Percentiles rank a stretch among this genome's conserved stretches.
Conservation (phyloP, 176 grass and related monocot genomes). For the Zea mays region DNA sequence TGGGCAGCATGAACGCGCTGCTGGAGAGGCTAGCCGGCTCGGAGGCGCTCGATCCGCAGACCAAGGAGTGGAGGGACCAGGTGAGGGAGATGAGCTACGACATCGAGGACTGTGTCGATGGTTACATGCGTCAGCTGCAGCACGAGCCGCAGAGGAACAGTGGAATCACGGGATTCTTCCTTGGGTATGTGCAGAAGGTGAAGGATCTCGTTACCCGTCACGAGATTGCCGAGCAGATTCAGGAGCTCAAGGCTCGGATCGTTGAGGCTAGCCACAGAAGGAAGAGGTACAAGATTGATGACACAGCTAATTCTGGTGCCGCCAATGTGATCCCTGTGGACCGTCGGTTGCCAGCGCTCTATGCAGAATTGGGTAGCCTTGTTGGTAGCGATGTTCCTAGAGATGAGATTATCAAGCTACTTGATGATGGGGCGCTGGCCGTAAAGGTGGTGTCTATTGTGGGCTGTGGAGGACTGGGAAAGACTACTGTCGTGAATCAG, state of each 20-base stretch:
- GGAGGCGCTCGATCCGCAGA: conserved; percentile 21
- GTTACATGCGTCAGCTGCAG: neutral
- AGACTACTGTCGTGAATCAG: conserved; percentile 51
- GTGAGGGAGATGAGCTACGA: conserved; percentile 46
- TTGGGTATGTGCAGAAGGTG: conserved; percentile 1
- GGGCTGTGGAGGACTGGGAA: conserved; percentile 46
- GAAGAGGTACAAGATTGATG: conserved; percentile 39
- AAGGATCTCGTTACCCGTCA: neutral
- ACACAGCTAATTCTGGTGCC: neutral
- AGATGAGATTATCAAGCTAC: conserved; percentile 28
- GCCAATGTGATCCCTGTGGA: neutral
- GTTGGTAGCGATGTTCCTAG: conserved; percentile 31
- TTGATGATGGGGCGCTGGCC: conserved; percentile 12
- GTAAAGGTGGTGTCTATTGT: conserved; percentile 48
- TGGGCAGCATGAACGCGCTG: conserved; percentile 25
- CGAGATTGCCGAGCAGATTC: conserved; percentile 24
- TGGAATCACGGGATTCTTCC: neutral
- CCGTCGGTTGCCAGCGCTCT: conserved; percentile 19
- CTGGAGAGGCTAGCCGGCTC: neutral
- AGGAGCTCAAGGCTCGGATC: conserved; percentile 32
- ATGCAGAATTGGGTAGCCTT: conserved; percentile 21
- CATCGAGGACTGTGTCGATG: conserved; percentile 30
- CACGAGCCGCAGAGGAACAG: neutral
- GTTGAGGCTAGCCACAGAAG: conserved; percentile 5
- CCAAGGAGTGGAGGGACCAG: conserved; percentile 38